Evolutionary conservation across 106 monocot species (phyloP).

Genomic region (Phalaenopsis aphrodite): DNA sequence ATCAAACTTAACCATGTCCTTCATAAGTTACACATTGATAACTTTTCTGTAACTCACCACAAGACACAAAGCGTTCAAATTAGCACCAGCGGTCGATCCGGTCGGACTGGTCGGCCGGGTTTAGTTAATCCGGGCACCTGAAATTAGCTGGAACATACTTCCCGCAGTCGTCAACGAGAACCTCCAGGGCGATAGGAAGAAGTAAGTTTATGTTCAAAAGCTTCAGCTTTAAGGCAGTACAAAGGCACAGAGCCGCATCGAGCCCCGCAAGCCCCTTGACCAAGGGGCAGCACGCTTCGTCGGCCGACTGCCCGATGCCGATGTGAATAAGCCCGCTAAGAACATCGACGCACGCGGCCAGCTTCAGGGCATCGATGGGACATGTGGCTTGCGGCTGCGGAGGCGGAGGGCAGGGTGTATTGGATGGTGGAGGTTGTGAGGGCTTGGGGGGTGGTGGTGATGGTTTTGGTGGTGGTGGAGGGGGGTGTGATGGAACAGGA

Average conservation of each 20-base stretch:
- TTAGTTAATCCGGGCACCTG: constrained; percentile 14
- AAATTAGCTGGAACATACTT: constrained; percentile 21
- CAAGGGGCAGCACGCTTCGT: constrained; percentile 28
- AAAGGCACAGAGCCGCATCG: constrained; percentile 50
- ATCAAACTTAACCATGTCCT: too few relatives aligned
- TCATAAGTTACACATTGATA: too few relatives aligned
- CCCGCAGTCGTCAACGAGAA: constrained; percentile 25
- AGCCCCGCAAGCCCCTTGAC: constrained; percentile 22
- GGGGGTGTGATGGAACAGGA: background rate
- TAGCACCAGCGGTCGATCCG: background rate
- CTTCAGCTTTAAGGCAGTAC: constrained; percentile 38
- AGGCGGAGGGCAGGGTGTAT: background rate
- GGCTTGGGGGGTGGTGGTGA: background rate
- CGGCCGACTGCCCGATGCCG: constrained; percentile 12
- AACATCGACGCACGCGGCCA: constrained; percentile 27
- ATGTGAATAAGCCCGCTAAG: constrained; percentile 19
- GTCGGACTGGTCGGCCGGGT: background rate
- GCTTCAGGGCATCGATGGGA: constrained; percentile 32
- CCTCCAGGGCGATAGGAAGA: constrained; percentile 19
- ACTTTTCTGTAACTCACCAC: too few relatives aligned
- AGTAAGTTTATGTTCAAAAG: constrained; percentile 17
- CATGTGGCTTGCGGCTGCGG: constrained; percentile 8
- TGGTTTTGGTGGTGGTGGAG: background rate
- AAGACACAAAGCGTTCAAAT: background rate
- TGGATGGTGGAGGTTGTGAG: background rate